Base-by-base conservation (phyloP, 371 early-diverging fungal genomes). In the Capillidium heterosporum region DNA sequence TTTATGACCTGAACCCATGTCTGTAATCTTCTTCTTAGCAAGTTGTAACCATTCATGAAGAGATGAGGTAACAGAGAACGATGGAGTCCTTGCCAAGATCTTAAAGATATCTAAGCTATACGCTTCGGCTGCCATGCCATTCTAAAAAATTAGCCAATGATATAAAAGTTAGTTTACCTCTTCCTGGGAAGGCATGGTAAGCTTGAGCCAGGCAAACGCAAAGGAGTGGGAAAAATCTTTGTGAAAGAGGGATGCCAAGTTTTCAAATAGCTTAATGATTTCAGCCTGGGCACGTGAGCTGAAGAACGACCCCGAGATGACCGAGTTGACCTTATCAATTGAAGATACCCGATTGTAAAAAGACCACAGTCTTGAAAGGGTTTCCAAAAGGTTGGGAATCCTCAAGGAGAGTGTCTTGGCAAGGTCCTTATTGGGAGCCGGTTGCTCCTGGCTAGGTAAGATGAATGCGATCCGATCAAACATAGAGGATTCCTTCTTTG, bases 11-110 rank as follows among this genome's bases (percentile, higher is more conserved):
- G 23, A 49, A 8, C 10, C 11, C 19, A 13, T 35, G 4, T 53
- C 53, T 4, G 32, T 7, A 17, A 53, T 24, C n/a, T 31, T 21
- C 23, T 32, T 53, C 26, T 29, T 32, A 5, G 53, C 53, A 8
- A 53, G 26, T 15, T 40, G 53, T 24, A 53, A 39, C 24, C 53
- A 53, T 8, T 53, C 53, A 31, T 35, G 39, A n/a, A 53, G 35
- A n/a, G 29, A 53, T 11, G 53, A 39, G 13, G 53, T 23, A 10
- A 40, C 11, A 17, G 53, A 53, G 26, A 53, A 53, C 35, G 8
- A 8, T 3, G 53, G 32, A 2, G 32, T 21, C n/a, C 29, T 29
- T n/a, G 21, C 15, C 15, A 53, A 39, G 10, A 53, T 17, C 8
- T 31, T 32, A 19, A 50, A 50, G 17, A 31, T n/a, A 17, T 24